phyloP scores from a whole-genome alignment of 2,329 filamentous ascomycete species.

The Botryotinia calthae region DNA sequence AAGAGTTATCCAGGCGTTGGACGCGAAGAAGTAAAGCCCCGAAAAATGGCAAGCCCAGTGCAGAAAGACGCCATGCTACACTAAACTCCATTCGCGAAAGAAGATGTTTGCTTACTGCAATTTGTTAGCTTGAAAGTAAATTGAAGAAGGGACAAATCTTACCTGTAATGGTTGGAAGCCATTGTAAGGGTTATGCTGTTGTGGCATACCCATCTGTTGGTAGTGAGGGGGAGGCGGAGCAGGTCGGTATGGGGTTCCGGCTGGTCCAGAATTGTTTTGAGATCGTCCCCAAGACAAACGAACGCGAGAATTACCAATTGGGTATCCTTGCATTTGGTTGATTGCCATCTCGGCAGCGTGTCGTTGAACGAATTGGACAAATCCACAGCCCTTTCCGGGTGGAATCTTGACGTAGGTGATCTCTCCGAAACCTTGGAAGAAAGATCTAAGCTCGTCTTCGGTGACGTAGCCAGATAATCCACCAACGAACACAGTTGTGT shows the following conservation, averaged over 20 bases:
- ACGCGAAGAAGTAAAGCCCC: conserved; percentile 39
- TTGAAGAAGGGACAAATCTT: conserved; percentile 21
- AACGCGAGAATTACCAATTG: conserved; percentile 97
- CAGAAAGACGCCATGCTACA: conserved; percentile 40
- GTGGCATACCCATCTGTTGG: conserved; percentile 55
- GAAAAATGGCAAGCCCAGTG: conserved; percentile 36
- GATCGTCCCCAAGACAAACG: conserved; percentile 96
- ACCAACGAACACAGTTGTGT: conserved; percentile 97
- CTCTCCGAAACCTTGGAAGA: conserved; percentile 99
- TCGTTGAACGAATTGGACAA: conserved; percentile 98
- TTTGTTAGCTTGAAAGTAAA: conserved; percentile 2
- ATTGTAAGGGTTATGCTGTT: conserved; percentile 37
- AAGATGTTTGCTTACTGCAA: conserved; percentile 39
- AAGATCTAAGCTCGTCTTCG: conserved; percentile 98
- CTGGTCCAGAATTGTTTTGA: conserved; percentile 97
- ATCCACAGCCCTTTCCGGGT: conserved; percentile 97
- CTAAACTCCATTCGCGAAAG: conserved; percentile 39
- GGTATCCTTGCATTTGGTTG: conserved; percentile 99
- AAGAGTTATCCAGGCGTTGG: conserved; percentile 41
- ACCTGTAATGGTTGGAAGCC: conserved; percentile 39
- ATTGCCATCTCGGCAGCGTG: conserved; percentile 99
- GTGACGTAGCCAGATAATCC: conserved; percentile 97
- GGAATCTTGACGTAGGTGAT: conserved; percentile 99
- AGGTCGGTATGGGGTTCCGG: conserved; percentile 94
- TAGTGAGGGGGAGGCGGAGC: conserved; percentile 78